Conservation (phyloP, 177 flowering plant species). For the Vitis hybrid region DNA sequence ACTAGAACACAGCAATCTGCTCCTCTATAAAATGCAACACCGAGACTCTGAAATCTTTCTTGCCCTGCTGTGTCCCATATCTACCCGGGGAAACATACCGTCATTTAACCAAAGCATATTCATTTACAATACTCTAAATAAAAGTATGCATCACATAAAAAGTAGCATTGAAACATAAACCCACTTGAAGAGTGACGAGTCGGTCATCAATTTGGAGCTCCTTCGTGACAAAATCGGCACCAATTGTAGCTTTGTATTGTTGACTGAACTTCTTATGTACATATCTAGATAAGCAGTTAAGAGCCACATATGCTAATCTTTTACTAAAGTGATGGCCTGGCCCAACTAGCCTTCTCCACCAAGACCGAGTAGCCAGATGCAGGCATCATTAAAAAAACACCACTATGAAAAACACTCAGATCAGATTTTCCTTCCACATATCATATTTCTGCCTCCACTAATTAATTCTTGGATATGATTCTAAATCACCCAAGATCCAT, state of each 20-base stretch:
- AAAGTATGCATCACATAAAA: neutral
- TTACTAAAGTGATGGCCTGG: no score
- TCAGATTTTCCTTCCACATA: no score
- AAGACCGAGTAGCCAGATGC: no score
- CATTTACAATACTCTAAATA: neutral
- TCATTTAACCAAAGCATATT: constrained; percentile 2
- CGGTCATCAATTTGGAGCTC: constrained; percentile 69
- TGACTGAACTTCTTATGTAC: constrained; percentile 70
- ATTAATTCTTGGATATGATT: no score
- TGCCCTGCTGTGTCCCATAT: constrained; percentile 98
- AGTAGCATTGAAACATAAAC: constrained; percentile 15
- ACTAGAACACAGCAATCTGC: constrained; percentile 92
- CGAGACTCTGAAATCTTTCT: constrained; percentile 91
- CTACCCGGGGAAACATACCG: constrained; percentile 27
- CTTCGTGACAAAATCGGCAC: constrained; percentile 79
- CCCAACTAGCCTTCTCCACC: no score
- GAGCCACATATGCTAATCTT: neutral
- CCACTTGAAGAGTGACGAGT: constrained; percentile 66
- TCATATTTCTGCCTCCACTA: no score
- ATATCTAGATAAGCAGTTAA: constrained; percentile 47
- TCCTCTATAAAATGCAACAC: constrained; percentile 87
- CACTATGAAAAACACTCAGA: no score
- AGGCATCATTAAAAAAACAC: no score
- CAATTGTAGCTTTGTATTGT: constrained; percentile 74
- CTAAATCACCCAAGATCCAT: no score